Conservation (phyloP, 2,329 filamentous ascomycete species). For the Colletotrichum sp. region DNA sequence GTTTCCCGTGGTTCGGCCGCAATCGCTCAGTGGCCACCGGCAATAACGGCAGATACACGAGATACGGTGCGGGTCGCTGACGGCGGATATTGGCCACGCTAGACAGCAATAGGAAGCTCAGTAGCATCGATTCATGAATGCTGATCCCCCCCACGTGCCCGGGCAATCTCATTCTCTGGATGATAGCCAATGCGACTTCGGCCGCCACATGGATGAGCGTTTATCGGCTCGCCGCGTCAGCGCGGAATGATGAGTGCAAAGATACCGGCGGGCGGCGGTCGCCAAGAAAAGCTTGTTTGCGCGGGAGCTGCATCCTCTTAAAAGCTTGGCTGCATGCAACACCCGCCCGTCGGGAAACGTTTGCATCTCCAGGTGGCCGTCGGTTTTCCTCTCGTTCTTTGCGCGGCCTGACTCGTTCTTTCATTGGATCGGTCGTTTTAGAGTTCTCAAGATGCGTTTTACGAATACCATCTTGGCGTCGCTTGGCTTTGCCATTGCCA, state of each 20-base stretch:
- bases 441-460: neutral
- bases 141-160: neutral
- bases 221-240: neutral
- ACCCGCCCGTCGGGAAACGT: neutral
- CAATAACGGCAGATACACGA: neutral
- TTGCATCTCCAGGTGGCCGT: neutral
- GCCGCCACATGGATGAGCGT: neutral
- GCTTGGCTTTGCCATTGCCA: neutral
- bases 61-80: neutral
- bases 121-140: neutral
- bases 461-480: neutral
- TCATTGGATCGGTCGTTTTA: neutral
- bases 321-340: conserved; percentile 6
- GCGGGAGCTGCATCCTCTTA: neutral
- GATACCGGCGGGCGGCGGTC: neutral
- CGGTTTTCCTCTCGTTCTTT: neutral
- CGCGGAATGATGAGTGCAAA: neutral
- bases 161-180: neutral
- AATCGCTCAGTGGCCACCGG: neutral
- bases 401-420: neutral
- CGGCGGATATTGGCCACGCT: neutral
- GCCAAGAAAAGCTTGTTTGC: neutral
- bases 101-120: neutral
- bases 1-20: neutral
- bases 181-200: neutral